Evolutionary conservation across 2,329 filamentous ascomycete genomes (phyloP).

Genomic region (Chaetomium globosum): DNA sequence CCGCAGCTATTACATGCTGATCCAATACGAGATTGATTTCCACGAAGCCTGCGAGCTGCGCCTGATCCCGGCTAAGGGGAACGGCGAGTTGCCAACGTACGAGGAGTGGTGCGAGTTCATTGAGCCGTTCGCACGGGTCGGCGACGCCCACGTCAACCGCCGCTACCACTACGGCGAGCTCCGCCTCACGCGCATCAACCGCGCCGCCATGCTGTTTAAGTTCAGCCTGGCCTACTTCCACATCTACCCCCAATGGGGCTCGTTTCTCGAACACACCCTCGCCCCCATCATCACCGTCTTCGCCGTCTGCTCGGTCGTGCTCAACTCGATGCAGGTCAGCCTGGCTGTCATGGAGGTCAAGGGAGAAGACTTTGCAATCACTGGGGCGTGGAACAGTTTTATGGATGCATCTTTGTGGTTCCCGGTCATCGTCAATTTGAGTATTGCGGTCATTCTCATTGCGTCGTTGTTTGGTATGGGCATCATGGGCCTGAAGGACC

Average conservation of each 20-base stretch:
- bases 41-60: constrained; percentile 38
- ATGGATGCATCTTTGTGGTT: constrained; percentile 35
- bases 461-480: constrained; percentile 25
- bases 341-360: constrained; percentile 32
- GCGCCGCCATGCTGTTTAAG: constrained; percentile 33
- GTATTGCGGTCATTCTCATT: constrained; percentile 33
- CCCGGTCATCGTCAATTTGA: constrained; percentile 34
- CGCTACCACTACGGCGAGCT: constrained; percentile 47
- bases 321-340: constrained; percentile 40
- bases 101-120: constrained; percentile 42
- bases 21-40: constrained; percentile 44
- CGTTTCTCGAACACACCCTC: constrained; percentile 35
- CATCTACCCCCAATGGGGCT: constrained; percentile 39
- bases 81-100: constrained; percentile 35
- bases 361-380: background rate
- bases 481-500: constrained; percentile 34
- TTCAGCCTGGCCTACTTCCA: constrained; percentile 38
- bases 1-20: constrained; percentile 43
- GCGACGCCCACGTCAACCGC: constrained; percentile 37
- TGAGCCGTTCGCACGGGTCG: constrained; percentile 35
- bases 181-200: constrained; percentile 44
- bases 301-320: constrained; percentile 37
- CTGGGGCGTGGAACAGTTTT: constrained; percentile 31
- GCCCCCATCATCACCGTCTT: constrained; percentile 39
- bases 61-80: constrained; percentile 39